These are phyloP conservation scores for Auxenochlorella protothecoides DNA, from an alignment of 139 green algal species.

Conservation along the genomic window DNA sequence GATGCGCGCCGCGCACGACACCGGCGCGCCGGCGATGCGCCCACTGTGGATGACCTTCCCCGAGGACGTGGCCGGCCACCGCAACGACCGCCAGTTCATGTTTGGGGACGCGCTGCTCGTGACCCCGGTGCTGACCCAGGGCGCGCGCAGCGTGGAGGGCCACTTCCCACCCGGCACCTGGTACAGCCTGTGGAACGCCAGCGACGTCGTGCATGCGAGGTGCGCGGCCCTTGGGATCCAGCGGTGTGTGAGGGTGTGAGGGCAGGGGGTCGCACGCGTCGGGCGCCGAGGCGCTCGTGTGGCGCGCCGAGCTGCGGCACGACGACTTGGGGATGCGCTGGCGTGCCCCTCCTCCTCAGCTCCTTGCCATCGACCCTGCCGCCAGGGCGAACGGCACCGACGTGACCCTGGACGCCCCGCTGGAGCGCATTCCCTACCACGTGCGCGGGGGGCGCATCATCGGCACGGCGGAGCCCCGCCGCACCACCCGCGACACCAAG, in stretches of 20 bases:
- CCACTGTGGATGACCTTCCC: slow-evolving; percentile 50
- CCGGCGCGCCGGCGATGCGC: slow-evolving; percentile 45
- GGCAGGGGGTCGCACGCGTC: no score
- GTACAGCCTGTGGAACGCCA: slow-evolving; percentile 28
- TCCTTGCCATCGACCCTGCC: neutral
- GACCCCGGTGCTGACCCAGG: slow-evolving; percentile 45
- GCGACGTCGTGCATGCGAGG: neutral
- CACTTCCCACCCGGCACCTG: slow-evolving; percentile 56
- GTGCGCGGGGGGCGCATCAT: slow-evolving; percentile 10
- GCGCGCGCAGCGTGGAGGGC: slow-evolving; percentile 18
- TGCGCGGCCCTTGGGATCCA: neutral
- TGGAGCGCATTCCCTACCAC: slow-evolving; percentile 13
- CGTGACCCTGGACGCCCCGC: slow-evolving; percentile 1
- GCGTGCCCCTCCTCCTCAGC: neutral
- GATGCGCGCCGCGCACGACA: slow-evolving; percentile 23
- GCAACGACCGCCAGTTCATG: slow-evolving; percentile 41
- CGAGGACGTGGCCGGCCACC: slow-evolving; percentile 10
- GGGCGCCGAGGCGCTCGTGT: no score
- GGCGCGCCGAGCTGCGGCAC: neutral
- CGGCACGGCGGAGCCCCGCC: slow-evolving; percentile 1
- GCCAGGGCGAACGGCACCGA: neutral
- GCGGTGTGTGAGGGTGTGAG: no score
- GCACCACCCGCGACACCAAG: slow-evolving; percentile 4
- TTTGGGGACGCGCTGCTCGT: slow-evolving; percentile 51
- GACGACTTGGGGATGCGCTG: neutral